Conservation (phyloP, 441 rosid genomes). For the Iberis amara region DNA sequence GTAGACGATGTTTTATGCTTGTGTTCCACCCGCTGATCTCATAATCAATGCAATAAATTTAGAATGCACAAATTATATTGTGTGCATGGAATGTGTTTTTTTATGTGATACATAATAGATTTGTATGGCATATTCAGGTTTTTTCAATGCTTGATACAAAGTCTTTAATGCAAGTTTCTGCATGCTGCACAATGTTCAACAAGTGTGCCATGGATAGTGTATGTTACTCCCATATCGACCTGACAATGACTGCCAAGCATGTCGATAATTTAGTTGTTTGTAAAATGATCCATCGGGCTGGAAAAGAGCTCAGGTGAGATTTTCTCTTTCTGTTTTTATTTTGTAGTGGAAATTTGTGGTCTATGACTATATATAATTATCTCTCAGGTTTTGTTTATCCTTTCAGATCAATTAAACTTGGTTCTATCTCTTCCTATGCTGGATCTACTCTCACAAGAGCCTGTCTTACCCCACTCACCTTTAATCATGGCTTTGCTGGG, state of each 20-base stretch:
- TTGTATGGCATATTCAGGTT: conserved; percentile 35
- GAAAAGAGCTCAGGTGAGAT: conserved; percentile 57
- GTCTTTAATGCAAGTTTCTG: conserved; percentile 63
- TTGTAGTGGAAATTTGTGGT: background rate
- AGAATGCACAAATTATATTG: background rate
- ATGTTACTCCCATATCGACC: conserved; percentile 61
- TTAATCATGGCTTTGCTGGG: conserved; percentile 29
- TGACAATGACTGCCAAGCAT: conserved; percentile 55
- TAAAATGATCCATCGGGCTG: conserved; percentile 70
- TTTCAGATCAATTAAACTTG: conserved; percentile 70
- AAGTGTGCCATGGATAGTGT: conserved; percentile 73
- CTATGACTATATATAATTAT: background rate
- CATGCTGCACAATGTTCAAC: conserved; percentile 64
- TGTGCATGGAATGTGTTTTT: background rate
- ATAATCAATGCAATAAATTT: background rate
- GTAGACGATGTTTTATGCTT: background rate
- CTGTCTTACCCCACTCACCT: conserved; percentile 41
- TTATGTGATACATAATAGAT: conserved; percentile 2
- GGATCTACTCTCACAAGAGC: conserved; percentile 51
- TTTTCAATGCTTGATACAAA: conserved; percentile 75
- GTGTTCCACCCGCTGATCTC: background rate
- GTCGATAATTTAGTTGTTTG: conserved; percentile 68
- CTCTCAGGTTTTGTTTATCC: conserved; percentile 3
- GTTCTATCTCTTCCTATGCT: conserved; percentile 46
- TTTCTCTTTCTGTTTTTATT: background rate